Conservation (phyloP, 2,329 filamentous ascomycete genomes). For the Nothomitra cinnamomea region DNA sequence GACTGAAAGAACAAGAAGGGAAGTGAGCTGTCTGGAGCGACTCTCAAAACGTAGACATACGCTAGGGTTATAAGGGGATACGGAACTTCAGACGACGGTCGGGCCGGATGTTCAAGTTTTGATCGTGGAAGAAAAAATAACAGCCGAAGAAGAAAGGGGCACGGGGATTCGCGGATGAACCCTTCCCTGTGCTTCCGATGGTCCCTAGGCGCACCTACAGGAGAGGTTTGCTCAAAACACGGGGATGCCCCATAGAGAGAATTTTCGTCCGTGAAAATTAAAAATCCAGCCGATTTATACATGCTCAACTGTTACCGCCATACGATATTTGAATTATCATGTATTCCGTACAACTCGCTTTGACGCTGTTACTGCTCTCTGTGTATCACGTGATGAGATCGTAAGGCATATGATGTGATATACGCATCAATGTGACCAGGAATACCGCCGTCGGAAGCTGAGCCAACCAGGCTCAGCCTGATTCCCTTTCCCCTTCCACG, state of each 20-base stretch:
- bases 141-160: constrained; percentile 6
- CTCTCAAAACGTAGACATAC: neutral
- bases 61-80: neutral
- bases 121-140: constrained; percentile 1
- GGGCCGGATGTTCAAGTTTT: neutral
- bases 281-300: no score
- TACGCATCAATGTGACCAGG: neutral
- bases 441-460: neutral
- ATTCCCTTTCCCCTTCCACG: constrained; percentile 1
- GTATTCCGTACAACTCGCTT: no score
- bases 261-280: no score
- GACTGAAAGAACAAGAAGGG: neutral
- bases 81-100: neutral
- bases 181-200: no score
- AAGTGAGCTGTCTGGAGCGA: no score
- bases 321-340: no score
- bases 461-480: neutral
- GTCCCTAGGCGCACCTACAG: no score
- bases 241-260: no score
- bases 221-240: no score
- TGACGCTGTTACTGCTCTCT: no score
- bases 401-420: neutral
- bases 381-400: neutral
- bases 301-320: no score
- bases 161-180: constrained; percentile 10